Percentiles rank a stretch among this genome's conserved stretches.
Conservation (phyloP, 164 flowering plant genomes). For the Dillenia suffruticosa region DNA sequence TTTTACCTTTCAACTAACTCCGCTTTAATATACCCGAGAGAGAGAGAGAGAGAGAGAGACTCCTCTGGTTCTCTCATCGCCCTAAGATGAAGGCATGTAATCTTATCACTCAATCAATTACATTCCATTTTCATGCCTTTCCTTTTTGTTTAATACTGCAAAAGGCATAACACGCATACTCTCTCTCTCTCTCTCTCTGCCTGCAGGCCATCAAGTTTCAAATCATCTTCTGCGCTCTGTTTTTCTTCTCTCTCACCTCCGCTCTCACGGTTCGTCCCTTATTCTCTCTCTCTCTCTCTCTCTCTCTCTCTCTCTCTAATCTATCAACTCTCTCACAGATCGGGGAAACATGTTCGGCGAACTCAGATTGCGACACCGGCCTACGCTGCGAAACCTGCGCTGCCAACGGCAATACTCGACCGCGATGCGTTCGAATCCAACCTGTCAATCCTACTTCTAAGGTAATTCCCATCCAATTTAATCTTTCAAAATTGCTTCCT, state of each 20-base stretch:
- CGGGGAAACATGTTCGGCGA: slow-evolving; percentile 52
- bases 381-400: slow-evolving; percentile 45
- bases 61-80: too few species aligned
- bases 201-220: background rate
- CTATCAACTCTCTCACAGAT: slow-evolving; percentile 24
- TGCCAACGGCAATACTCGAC: slow-evolving; percentile 53
- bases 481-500: background rate
- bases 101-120: too few species aligned
- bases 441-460: slow-evolving; percentile 48
- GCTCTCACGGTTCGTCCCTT: background rate
- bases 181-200: too few species aligned
- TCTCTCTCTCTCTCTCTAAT: background rate
- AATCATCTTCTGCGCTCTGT: background rate
- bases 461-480: slow-evolving; percentile 12
- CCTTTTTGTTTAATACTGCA: too few species aligned
- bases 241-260: slow-evolving; percentile 5
- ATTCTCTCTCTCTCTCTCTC: background rate
- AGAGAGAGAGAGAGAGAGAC: too few species aligned
- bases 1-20: too few species aligned
- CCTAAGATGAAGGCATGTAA: too few species aligned
- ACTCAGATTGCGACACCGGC: slow-evolving; percentile 41
- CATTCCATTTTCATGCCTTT: too few species aligned
- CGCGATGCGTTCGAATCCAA: slow-evolving; percentile 46
- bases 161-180: too few species aligned
- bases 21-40: too few species aligned